phyloP scores from a whole-genome alignment of 2,329 filamentous ascomycete species.

The Pyrenophora seminiperda region DNA sequence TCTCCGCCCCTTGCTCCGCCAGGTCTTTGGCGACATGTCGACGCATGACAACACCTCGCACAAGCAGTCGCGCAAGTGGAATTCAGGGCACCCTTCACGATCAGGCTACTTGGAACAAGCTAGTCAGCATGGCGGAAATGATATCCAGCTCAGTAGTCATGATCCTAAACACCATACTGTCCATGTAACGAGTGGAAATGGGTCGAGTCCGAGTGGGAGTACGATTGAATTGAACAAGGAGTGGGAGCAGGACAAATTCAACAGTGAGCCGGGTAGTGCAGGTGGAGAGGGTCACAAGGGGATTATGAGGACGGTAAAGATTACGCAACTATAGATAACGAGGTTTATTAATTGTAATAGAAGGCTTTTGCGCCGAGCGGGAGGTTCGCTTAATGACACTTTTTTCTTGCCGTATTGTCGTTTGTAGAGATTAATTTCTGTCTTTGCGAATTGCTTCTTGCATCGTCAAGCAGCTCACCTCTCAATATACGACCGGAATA shows the following conservation, averaged over 20 bases:
- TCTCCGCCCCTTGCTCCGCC: constrained; percentile 20
- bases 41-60: constrained; percentile 14
- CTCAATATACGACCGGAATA: too few species aligned
- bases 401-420: too few species aligned
- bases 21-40: constrained; percentile 19
- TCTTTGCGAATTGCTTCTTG: too few species aligned
- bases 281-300: background rate
- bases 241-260: constrained; percentile 13
- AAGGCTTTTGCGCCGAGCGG: too few species aligned
- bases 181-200: constrained; percentile 5
- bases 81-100: constrained; percentile 11
- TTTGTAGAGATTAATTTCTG: too few species aligned
- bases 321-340: too few species aligned
- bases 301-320: too few species aligned
- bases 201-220: constrained; percentile 17
- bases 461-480: too few species aligned
- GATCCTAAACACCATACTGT: constrained; percentile 11
- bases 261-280: background rate
- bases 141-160: constrained; percentile 15
- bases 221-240: constrained; percentile 15
- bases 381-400: too few species aligned
- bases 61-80: constrained; percentile 21
- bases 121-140: constrained; percentile 15
- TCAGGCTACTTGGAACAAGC: constrained; percentile 19
- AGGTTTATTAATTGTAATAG: too few species aligned